Percentiles rank a stretch among this genome's conserved stretches.
Conservation (phyloP, 2,329 filamentous ascomycete genomes). For the Lizonia empirigonia region DNA sequence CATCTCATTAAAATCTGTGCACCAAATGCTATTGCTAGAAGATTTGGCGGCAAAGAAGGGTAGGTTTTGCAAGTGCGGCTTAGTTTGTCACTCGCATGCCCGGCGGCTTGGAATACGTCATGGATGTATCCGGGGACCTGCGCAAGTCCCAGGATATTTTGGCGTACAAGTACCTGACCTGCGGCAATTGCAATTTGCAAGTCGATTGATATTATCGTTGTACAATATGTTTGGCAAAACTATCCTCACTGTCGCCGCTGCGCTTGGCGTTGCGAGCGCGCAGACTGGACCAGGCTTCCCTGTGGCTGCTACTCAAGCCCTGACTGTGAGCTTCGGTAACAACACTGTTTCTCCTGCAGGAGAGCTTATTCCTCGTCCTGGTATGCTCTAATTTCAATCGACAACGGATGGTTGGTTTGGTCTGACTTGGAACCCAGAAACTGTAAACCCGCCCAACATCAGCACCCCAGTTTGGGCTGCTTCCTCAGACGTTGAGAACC, state of each 20-base stretch:
- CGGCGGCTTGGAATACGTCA: slow-evolving; percentile 10
- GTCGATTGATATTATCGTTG: neutral
- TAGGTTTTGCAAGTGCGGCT: too few species aligned
- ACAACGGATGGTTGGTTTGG: slow-evolving; percentile 3
- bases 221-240: slow-evolving; percentile 25
- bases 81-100: too few species aligned
- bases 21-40: too few species aligned
- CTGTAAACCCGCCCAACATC: slow-evolving; percentile 32
- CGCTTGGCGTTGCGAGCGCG: slow-evolving; percentile 24
- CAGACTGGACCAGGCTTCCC: slow-evolving; percentile 41
- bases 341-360: slow-evolving; percentile 43
- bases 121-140: slow-evolving; percentile 1
- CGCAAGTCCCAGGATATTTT: slow-evolving; percentile 1
- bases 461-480: slow-evolving; percentile 24
- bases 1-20: too few species aligned
- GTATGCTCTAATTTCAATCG: slow-evolving; percentile 21
- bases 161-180: neutral
- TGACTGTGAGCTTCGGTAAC: slow-evolving; percentile 39
- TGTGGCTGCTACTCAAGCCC: slow-evolving; percentile 18
- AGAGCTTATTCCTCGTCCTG: slow-evolving; percentile 39
- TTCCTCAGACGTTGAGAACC: neutral
- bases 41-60: too few species aligned
- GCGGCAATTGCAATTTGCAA: neutral
- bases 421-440: slow-evolving; percentile 23
- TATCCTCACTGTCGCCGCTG: slow-evolving; percentile 16